Evolutionary conservation across 176 grass and related monocot genomes (phyloP).

Genomic region (Guadua angustifolia): DNA sequence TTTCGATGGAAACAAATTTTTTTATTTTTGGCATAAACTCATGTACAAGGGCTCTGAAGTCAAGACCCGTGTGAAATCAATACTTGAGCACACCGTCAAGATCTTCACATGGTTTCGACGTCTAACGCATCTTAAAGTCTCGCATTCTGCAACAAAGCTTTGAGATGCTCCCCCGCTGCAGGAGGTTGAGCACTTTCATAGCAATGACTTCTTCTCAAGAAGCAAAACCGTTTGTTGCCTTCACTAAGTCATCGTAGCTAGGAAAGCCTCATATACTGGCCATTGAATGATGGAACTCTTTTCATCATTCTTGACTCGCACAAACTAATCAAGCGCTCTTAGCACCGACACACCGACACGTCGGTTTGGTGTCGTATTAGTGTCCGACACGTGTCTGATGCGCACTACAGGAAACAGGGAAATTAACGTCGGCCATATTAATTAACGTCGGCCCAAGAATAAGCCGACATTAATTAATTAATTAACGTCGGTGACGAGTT

Average conservation of each 20-base stretch:
- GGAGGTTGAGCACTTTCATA: slow-evolving; percentile 36
- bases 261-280: neutral
- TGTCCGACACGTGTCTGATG: too few species aligned
- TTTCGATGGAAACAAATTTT: too few species aligned
- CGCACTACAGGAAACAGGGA: too few species aligned
- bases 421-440: too few species aligned
- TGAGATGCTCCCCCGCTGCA: slow-evolving; percentile 21
- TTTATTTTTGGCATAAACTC: slow-evolving; percentile 34
- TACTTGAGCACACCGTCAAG: slow-evolving; percentile 30
- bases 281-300: neutral
- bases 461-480: too few species aligned
- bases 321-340: too few species aligned
- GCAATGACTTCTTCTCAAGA: neutral
- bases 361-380: too few species aligned
- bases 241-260: slow-evolving; percentile 33
- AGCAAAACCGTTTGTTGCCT: slow-evolving; percentile 34
- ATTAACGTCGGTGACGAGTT: too few species aligned
- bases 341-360: too few species aligned
- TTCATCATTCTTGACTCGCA: neutral
- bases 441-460: too few species aligned
- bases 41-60: slow-evolving; percentile 42
- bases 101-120: slow-evolving; percentile 43
- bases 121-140: slow-evolving; percentile 19
- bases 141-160: slow-evolving; percentile 40
- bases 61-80: slow-evolving; percentile 22